Base-by-base conservation (phyloP, 768 basidiomycete species). In the Leucosporidium scottii region DNA sequence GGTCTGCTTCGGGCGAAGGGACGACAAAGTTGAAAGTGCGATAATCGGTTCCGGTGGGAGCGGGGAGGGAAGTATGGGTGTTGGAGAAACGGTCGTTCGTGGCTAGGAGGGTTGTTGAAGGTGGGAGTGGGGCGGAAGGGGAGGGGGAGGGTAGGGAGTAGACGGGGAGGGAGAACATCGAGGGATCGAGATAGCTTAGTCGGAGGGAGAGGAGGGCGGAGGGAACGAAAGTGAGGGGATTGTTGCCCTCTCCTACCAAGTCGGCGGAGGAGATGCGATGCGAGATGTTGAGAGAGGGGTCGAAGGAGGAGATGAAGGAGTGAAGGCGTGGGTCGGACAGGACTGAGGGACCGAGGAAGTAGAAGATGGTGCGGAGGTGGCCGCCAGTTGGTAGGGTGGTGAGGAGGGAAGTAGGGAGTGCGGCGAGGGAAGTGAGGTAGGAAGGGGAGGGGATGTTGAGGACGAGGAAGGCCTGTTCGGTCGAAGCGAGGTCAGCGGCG, bases 211-310 rank as follows among this genome's bases (percentile, higher is more conserved):
- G 85, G 71, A 84, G 84, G 12, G 87, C 87, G 4, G 86, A 84
- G 39, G 85, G 86, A 3, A 85, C 87, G 75, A 90, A 93, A 17
- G 86, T 86, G 25, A 91, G 47, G 23, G 64, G 62, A 58, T 69
- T 67, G 28, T 62, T 81, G 1, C 83, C 84, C 39, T 44, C 10
- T 12, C 6, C 34, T 50, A 80, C 79, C 66, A 87, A 80, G 67
- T 84, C 82, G 34, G 83, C 81, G 10, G 89, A 86, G 10, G 90
- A 83, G 27, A 96, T 80, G 5, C 90, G 70, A 72, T 96, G 91
- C 3, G 44, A 4, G 23, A 68, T 23, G 34, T 34, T 34, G 34
- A 34, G 34, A 5, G 59, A 50, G 34, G 54, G 10, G n/a, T 13
- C 31, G 15, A 68, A 51, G 21, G 57, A 55, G 31, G 61, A 67